Conservation (phyloP, 116 monocot genomes). For the Iris pallida region DNA sequence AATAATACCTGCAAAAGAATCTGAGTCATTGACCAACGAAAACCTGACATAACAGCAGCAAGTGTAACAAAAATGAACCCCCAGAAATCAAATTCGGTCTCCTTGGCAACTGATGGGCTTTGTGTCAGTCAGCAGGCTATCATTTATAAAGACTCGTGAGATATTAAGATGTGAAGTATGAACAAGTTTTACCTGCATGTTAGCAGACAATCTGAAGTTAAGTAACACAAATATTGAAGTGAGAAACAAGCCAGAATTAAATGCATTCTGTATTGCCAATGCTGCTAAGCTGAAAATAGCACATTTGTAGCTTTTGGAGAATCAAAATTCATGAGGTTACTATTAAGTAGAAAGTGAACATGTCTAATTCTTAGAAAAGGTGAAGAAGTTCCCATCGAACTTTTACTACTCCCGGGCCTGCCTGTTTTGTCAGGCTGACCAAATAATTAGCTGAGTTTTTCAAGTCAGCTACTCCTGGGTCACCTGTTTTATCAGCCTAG, state of each 20-base stretch:
- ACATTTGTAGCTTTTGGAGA: background rate
- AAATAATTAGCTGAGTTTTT: too few species aligned
- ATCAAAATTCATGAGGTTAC: background rate
- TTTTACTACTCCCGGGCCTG: too few species aligned
- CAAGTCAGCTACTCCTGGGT: too few species aligned
- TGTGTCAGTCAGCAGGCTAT: conserved; percentile 13
- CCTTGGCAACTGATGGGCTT: conserved; percentile 35
- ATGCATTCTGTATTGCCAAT: background rate
- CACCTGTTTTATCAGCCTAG: too few species aligned
- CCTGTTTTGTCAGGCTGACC: too few species aligned
- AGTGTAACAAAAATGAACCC: conserved; percentile 53
- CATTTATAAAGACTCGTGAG: background rate
- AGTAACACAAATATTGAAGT: conserved; percentile 1
- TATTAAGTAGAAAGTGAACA: too few species aligned
- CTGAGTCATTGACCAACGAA: conserved; percentile 60
- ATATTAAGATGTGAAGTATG: conserved; percentile 10
- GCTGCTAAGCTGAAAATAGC: background rate
- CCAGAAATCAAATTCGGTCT: conserved; percentile 54
- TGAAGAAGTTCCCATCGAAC: too few species aligned
- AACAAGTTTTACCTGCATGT: conserved; percentile 14
- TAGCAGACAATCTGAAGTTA: background rate
- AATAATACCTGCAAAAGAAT: conserved; percentile 42
- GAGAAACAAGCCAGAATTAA: background rate
- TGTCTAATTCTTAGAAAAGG: too few species aligned
- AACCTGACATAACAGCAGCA: conserved; percentile 58